Evolutionary conservation across 495 filamentous ascomycete species (phyloP).

Genomic region (Daldinia grandis): DNA sequence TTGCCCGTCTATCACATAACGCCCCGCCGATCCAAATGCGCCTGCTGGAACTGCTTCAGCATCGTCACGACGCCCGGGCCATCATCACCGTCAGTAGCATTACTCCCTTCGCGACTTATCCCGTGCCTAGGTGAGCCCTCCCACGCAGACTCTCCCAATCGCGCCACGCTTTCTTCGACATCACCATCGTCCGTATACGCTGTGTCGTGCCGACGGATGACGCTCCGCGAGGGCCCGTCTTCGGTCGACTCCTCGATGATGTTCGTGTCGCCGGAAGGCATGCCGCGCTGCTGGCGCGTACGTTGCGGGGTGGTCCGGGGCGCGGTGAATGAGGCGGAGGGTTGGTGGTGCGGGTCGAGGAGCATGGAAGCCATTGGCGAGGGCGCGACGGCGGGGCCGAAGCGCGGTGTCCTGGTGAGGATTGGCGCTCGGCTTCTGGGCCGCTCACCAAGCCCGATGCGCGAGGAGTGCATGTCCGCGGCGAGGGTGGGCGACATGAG

Average conservation of each 20-base stretch:
- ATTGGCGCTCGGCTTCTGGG: conserved; percentile 43
- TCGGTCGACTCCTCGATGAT: conserved; percentile 61
- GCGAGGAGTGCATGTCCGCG: conserved; percentile 63
- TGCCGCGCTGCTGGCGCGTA: conserved; percentile 51
- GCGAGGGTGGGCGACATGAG: conserved; percentile 68
- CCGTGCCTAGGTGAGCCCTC: conserved; percentile 55
- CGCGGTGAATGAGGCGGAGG: conserved; percentile 60
- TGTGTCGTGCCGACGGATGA: conserved; percentile 73
- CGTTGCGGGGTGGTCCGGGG: conserved; percentile 56
- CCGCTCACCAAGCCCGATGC: conserved; percentile 56
- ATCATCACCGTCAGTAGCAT: conserved; percentile 48
- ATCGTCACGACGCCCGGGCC: conserved; percentile 80
- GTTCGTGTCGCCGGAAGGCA: conserved; percentile 52
- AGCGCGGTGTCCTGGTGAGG: conserved; percentile 42
- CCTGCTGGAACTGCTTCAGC: conserved; percentile 90
- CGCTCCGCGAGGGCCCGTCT: conserved; percentile 68
- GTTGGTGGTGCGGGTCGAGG: conserved; percentile 88
- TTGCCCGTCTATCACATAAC: conserved; percentile 43
- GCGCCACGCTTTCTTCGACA: conserved; percentile 59
- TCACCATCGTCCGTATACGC: conserved; percentile 63
- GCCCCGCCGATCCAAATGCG: conserved; percentile 68
- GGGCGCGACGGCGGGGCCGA: conserved; percentile 50
- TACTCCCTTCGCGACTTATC: conserved; percentile 54
- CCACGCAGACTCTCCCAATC: conserved; percentile 62
- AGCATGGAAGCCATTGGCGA: conserved; percentile 77